phyloP scores from a whole-genome alignment of 2,329 filamentous ascomycete genomes.

The Anisogramma anomala region DNA sequence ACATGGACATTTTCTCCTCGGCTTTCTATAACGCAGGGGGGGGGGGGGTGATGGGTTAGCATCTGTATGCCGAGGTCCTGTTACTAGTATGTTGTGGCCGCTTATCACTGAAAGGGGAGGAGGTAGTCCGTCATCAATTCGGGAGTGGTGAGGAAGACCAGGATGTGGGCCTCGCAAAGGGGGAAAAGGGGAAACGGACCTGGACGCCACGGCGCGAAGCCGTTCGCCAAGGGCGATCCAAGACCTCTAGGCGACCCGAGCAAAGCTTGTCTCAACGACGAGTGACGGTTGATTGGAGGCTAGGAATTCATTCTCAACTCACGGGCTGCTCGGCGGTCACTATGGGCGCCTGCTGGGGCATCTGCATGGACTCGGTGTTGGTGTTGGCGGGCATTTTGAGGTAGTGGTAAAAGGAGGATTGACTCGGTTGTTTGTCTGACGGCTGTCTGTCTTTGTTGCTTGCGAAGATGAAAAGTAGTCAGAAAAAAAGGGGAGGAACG shows the following conservation, averaged over 20 bases:
- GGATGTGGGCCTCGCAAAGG: background rate
- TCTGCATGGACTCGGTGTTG: constrained; percentile 14
- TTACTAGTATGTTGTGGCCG: too few species aligned
- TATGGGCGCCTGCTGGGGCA: constrained; percentile 11
- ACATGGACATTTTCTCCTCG: constrained; percentile 19
- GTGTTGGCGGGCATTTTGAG: constrained; percentile 9
- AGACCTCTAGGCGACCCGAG: background rate
- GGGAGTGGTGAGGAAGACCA: background rate
- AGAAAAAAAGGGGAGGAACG: too few species aligned
- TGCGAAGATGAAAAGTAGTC: too few species aligned
- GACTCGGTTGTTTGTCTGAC: too few species aligned
- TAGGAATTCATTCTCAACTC: constrained; percentile 10
- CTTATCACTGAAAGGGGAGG: too few species aligned
- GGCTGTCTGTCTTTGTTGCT: too few species aligned
- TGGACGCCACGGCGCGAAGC: background rate
- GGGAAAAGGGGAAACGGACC: background rate
- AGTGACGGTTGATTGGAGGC: constrained; percentile 10
- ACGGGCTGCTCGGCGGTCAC: constrained; percentile 19
- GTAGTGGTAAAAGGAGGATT: too few species aligned
- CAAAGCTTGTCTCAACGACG: background rate
- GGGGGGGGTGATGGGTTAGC: too few species aligned
- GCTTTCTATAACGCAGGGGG: constrained; percentile 8
- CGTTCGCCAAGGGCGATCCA: background rate
- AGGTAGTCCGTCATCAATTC: too few species aligned
- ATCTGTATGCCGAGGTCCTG: background rate